Evolutionary conservation across 78 protist species (phyloP).

Genomic region (Polysphondylium violaceum): DNA sequence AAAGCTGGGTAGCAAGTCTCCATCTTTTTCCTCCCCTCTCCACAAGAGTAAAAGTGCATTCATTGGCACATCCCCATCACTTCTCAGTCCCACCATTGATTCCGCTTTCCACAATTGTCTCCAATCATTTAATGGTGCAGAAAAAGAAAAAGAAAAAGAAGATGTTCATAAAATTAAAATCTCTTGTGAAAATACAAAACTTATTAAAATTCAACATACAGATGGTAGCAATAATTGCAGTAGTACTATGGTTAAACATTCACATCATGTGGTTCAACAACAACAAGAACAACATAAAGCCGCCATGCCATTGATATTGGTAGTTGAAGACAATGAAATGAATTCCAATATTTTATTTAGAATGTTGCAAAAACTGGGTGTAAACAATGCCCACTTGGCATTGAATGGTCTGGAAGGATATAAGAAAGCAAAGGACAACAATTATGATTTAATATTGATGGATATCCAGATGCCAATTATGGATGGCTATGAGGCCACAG

Average conservation of each 20-base stretch:
- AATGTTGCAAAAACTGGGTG: constrained; percentile 46
- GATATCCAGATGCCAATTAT: constrained; percentile 83
- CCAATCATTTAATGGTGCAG: too few species aligned
- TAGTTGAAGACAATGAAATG: constrained; percentile 57
- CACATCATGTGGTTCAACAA: background rate
- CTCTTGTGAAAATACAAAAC: too few species aligned
- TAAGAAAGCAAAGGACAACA: constrained; percentile 21
- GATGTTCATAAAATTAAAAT: too few species aligned
- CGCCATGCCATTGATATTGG: background rate
- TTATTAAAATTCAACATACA: too few species aligned
- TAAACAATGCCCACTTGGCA: constrained; percentile 22
- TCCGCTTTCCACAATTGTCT: too few species aligned
- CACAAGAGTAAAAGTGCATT: too few species aligned
- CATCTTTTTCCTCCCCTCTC: too few species aligned
- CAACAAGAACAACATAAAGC: background rate
- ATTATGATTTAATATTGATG: constrained; percentile 54
- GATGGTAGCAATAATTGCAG: background rate
- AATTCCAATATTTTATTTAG: constrained; percentile 45
- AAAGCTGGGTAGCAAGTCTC: too few species aligned
- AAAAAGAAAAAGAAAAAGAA: too few species aligned
- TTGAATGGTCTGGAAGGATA: constrained; percentile 61
- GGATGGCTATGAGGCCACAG: constrained; percentile 77
- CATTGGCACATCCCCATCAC: too few species aligned
- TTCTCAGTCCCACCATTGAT: too few species aligned
- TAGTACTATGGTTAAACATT: background rate